Percentiles rank a stretch among this genome's conserved stretches.
Evolutionary conservation across 202 grass and related monocot genomes (phyloP).

Genomic region (Panicum hallii): DNA sequence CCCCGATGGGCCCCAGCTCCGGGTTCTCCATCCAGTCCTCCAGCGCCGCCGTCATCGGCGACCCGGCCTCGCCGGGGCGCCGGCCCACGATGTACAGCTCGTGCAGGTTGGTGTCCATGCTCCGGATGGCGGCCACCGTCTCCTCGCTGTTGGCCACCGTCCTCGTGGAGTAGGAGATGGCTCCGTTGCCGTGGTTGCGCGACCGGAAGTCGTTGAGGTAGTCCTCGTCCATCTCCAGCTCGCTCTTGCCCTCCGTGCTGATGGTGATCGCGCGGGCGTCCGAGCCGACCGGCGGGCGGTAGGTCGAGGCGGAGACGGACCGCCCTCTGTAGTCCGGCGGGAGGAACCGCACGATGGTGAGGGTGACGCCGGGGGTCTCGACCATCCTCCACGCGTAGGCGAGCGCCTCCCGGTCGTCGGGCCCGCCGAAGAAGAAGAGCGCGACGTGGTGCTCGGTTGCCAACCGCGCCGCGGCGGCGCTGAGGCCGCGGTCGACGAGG

Average conservation of each 20-base stretch:
- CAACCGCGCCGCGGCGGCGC: conserved; percentile 57
- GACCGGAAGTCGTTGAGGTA: conserved; percentile 71
- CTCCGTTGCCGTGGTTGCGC: conserved; percentile 45
- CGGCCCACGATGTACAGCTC: conserved; percentile 79
- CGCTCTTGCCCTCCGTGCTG: conserved; percentile 44
- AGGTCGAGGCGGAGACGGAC: background rate
- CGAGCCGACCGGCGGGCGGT: conserved; percentile 13
- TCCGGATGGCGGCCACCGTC: conserved; percentile 62
- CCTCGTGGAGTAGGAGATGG: conserved; percentile 55
- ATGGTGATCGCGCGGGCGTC: conserved; percentile 56
- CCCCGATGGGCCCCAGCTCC: conserved; percentile 86
- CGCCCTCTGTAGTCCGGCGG: conserved; percentile 35
- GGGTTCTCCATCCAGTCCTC: conserved; percentile 80
- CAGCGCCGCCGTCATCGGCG: conserved; percentile 61
- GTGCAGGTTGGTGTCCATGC: conserved; percentile 54
- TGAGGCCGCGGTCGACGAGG: conserved; percentile 83
- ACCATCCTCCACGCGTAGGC: conserved; percentile 73
- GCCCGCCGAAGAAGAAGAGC: conserved; percentile 92
- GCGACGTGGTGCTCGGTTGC: conserved; percentile 52
- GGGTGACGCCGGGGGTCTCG: conserved; percentile 56
- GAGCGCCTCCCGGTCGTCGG: conserved; percentile 93
- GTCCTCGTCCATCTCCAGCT: conserved; percentile 72
- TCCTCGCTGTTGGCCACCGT: conserved; percentile 73
- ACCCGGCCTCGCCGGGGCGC: conserved; percentile 55
- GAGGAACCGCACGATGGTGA: conserved; percentile 71